A percentile compares a stretch with the other conserved stretches of the same genome.
phyloP scores from a whole-genome alignment of 176 grass and related monocot genomes.

The Oryza meyeriana region DNA sequence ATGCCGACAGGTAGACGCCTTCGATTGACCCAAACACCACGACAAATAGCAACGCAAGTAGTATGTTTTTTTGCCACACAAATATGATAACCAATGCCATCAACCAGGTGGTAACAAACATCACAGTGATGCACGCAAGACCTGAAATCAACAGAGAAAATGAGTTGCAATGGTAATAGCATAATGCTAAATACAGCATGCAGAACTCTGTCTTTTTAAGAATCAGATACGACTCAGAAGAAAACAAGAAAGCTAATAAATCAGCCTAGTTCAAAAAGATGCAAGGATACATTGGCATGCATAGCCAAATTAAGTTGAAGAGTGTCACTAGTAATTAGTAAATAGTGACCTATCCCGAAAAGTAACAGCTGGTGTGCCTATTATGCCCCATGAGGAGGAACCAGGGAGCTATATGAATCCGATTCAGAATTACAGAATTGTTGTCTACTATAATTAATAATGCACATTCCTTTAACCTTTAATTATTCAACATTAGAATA shows the following conservation, averaged over 20 bases:
- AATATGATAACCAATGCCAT: conserved; percentile 72
- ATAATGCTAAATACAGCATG: background rate
- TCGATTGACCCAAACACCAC: conserved; percentile 53
- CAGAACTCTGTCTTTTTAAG: background rate
- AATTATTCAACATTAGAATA: background rate
- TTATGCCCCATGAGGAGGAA: background rate
- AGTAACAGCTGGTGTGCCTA: background rate
- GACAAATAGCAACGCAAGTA: conserved; percentile 46
- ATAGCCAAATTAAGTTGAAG: background rate
- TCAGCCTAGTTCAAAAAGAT: background rate
- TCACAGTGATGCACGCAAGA: conserved; percentile 64
- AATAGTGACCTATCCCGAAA: conserved; percentile 3
- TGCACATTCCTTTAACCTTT: background rate
- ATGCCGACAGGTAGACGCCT: conserved; percentile 46
- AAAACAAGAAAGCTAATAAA: background rate
- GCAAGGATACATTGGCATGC: background rate
- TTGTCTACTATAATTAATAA: background rate
- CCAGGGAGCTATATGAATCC: background rate
- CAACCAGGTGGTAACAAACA: conserved; percentile 67
- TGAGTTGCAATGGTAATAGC: background rate
- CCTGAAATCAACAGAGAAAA: conserved; percentile 37
- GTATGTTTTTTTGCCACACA: conserved; percentile 60
- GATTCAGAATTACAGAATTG: background rate
- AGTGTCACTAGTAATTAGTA: background rate
- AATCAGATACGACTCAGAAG: background rate